Base-by-base conservation (phyloP, 495 filamentous ascomycete genomes). In the Trichoderma parareesei region DNA sequence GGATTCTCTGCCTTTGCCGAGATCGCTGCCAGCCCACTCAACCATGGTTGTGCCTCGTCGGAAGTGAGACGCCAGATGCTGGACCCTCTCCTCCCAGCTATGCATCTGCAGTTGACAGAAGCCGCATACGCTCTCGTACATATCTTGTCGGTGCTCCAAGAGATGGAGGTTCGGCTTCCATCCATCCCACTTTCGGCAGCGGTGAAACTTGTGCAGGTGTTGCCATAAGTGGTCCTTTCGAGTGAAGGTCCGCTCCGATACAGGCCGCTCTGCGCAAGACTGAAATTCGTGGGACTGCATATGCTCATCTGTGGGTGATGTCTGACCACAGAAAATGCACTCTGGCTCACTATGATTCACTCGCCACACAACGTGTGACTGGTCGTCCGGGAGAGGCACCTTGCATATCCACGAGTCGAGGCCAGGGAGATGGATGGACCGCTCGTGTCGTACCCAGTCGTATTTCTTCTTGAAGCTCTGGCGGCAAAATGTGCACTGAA, bases 401-500 rank as follows among this genome's bases (percentile, higher is more conserved):
- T 18, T 64, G 49, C 69, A 71, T n/a, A 70, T 60, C 68, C 68
- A 94, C 18, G 85, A 86, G 66, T 92, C 90, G 0, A 93, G 81
- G 67, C 53, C 53, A 16, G 83, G 84, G 27, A 94, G 70, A 71
- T 94, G 90, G 14, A 92, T 76, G 20, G 87, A 90, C 67, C 90
- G 91, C 71, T 94, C 90, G 72, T 94, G 90, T 43, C 90, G 81
- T 60, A 87, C 81, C 90, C 90, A 94, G 72, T 93, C 90, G 72
- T 91, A 88, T 72, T 92, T 91, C 60, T 87, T 91, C 65, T 85
- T 86, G 75, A 93, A 93, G 0, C 85, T 88, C 64, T 90, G 85
- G 0, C 85, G 86, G 71, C 90, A 94, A 75, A 94, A 94, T 8
- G 90, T 94, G 73, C 90, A 94, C 68, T 92, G 87, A 75, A 86